A percentile compares a stretch with the other conserved stretches of the same genome.
These are phyloP conservation scores for Cyberlindnera euphorbiiphila DNA, from an alignment of 805 yeast genomes.

Conservation along the genomic window DNA sequence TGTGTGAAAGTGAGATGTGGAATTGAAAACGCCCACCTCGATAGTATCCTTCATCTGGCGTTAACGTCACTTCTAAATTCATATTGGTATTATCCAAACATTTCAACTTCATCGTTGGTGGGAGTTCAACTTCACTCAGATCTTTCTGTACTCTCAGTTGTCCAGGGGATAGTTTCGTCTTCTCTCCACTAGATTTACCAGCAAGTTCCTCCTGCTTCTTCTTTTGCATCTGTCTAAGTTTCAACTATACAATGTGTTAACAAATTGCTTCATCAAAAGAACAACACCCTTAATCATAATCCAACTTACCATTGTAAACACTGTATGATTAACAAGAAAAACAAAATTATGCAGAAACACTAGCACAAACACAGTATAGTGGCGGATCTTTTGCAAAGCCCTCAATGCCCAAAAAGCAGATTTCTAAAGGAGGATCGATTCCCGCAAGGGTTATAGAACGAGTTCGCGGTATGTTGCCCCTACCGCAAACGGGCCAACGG, in stretches of 20 bases:
- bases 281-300: not conserved
- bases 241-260: too few species aligned
- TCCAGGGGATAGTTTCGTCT: constrained; percentile 47
- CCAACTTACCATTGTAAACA: not conserved
- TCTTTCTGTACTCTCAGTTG: constrained; percentile 76
- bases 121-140: constrained; percentile 63
- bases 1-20: constrained; percentile 58
- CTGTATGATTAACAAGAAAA: not conserved
- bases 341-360: too few species aligned
- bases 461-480: not conserved
- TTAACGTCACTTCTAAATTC: constrained; percentile 52
- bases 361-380: too few species aligned
- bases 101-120: constrained; percentile 48
- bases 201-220: constrained; percentile 47
- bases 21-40: constrained; percentile 67
- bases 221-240: constrained; percentile 56
- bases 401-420: too few species aligned
- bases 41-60: constrained; percentile 74
- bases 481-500: too few species aligned
- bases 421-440: too few species aligned
- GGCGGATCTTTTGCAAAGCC: too few species aligned
- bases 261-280: too few species aligned
- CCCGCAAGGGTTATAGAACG: constrained; percentile 1
- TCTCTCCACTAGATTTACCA: constrained; percentile 3
- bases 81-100: constrained; percentile 52